Percentiles rank a stretch among this genome's conserved stretches.
phyloP scores from a whole-genome alignment of 2,329 filamentous ascomycete genomes.

The Xylariales sp. region DNA sequence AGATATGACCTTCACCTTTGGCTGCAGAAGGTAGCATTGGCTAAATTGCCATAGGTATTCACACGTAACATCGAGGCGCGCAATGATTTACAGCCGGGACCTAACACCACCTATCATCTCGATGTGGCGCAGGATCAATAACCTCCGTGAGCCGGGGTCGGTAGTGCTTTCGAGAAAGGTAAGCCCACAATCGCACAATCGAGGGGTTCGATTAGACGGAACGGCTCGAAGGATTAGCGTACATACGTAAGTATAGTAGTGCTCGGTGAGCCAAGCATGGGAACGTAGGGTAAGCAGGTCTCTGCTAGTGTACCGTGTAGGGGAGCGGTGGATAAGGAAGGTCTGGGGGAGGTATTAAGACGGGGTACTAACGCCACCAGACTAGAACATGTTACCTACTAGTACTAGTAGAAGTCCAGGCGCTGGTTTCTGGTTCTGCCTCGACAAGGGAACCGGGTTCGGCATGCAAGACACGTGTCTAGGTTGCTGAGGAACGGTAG shows the following conservation, averaged over 20 bases:
- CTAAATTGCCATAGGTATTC: constrained; percentile 21
- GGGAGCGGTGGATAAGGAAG: constrained; percentile 16
- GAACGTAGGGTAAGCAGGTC: constrained; percentile 29
- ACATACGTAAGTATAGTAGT: constrained; percentile 16
- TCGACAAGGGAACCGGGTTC: constrained; percentile 25
- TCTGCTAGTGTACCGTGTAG: constrained; percentile 26
- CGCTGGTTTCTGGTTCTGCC: constrained; percentile 11
- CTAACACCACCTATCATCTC: constrained; percentile 24
- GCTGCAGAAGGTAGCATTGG: constrained; percentile 24
- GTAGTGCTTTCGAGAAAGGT: constrained; percentile 32
- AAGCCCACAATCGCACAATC: constrained; percentile 9
- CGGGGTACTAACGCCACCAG: constrained; percentile 20
- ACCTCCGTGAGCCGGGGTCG: constrained; percentile 31
- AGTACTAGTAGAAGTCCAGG: constrained; percentile 11
- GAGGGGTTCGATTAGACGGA: constrained; percentile 25
- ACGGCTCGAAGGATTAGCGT: constrained; percentile 33
- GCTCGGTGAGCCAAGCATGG: constrained; percentile 20
- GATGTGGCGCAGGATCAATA: constrained; percentile 36
- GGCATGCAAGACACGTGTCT: constrained; percentile 35
- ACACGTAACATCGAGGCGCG: constrained; percentile 19
- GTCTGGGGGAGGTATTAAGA: constrained; percentile 31
- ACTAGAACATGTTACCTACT: constrained; percentile 16
- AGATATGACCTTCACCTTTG: constrained; percentile 27
- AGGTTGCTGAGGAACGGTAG: constrained; percentile 18
- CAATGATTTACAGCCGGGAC: constrained; percentile 14